A percentile compares a stretch with the other conserved stretches of the same genome.
Evolutionary conservation across 192 early-diverging fungal genomes (phyloP).

Genomic region (Umbelopsis sp.): DNA sequence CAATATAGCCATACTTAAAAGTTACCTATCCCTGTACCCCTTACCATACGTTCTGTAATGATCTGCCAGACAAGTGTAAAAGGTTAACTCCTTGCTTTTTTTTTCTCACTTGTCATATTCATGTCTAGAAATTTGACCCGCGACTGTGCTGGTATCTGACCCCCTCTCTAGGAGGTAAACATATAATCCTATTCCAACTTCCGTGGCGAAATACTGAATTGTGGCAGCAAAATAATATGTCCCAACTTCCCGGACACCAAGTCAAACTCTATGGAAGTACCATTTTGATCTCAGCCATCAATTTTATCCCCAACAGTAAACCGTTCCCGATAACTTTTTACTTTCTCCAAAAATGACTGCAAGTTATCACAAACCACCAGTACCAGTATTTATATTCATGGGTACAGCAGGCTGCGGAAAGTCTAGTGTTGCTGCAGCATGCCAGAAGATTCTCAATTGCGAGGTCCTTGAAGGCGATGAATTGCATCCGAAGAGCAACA

Average conservation of each 20-base stretch:
- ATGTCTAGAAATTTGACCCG: too few species aligned
- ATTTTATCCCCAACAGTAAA: background rate
- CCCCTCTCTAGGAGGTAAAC: too few species aligned
- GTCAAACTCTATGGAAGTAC: background rate
- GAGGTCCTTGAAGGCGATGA: slow-evolving; percentile 67
- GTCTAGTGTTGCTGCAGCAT: slow-evolving; percentile 47
- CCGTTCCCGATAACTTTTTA: background rate
- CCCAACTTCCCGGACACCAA: background rate
- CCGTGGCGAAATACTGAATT: background rate
- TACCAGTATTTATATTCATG: slow-evolving; percentile 59
- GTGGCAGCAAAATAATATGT: background rate
- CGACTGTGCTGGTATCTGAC: too few species aligned
- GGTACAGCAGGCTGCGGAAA: slow-evolving; percentile 71
- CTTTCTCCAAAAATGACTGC: background rate
- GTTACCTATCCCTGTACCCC: background rate
- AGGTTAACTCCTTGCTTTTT: too few species aligned
- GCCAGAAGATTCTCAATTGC: slow-evolving; percentile 44
- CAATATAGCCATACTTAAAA: too few species aligned
- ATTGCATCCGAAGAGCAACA: slow-evolving; percentile 59
- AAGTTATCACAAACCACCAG: slow-evolving; percentile 26
- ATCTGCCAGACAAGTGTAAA: too few species aligned
- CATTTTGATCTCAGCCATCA: slow-evolving; percentile 5
- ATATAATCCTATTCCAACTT: too few species aligned
- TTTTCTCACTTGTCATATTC: too few species aligned
- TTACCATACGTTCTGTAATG: too few species aligned